Evolutionary conservation across 768 basidiomycete species (phyloP).

Genomic region (Boletus sensibilis): DNA sequence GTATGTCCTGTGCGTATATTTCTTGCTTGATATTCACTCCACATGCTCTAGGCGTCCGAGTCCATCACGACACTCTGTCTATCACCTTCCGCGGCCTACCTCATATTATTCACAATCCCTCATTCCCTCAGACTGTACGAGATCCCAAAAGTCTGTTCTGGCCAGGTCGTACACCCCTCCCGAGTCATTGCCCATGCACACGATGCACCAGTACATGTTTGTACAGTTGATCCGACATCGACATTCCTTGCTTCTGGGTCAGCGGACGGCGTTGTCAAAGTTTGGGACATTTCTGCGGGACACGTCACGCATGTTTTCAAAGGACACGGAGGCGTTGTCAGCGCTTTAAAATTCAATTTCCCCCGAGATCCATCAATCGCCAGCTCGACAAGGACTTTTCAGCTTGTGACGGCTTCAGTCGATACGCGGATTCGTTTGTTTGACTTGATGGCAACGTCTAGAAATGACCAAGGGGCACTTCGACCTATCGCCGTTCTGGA

Average conservation of each 20-base stretch:
- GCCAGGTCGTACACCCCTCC: slow-evolving; percentile 60
- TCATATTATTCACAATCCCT: slow-evolving; percentile 79
- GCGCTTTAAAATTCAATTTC: slow-evolving; percentile 84
- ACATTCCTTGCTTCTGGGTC: slow-evolving; percentile 93
- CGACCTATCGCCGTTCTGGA: slow-evolving; percentile 83
- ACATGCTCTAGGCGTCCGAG: slow-evolving; percentile 71
- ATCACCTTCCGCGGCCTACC: slow-evolving; percentile 68
- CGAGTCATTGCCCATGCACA: slow-evolving; percentile 84
- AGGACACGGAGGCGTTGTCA: slow-evolving; percentile 97
- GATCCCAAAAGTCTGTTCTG: slow-evolving; percentile 51
- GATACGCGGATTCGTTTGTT: slow-evolving; percentile 93
- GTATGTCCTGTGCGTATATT: slow-evolving; percentile 47
- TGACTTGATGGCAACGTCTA: slow-evolving; percentile 68
- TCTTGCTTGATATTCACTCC: not conserved
- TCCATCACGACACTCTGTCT: slow-evolving; percentile 81
- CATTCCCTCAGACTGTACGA: slow-evolving; percentile 83
- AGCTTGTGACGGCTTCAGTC: slow-evolving; percentile 86
- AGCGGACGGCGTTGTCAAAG: slow-evolving; percentile 94
- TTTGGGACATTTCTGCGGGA: slow-evolving; percentile 88
- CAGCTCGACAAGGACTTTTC: slow-evolving; percentile 54
- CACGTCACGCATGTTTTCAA: slow-evolving; percentile 93
- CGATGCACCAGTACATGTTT: slow-evolving; percentile 91
- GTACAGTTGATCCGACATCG: slow-evolving; percentile 79
- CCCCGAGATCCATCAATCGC: slow-evolving; percentile 57
- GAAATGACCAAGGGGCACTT: slow-evolving; percentile 52